These are phyloP conservation scores for Tolypocladium ovalisporum DNA, from an alignment of 2,329 filamentous ascomycete genomes.

Conservation along the genomic window DNA sequence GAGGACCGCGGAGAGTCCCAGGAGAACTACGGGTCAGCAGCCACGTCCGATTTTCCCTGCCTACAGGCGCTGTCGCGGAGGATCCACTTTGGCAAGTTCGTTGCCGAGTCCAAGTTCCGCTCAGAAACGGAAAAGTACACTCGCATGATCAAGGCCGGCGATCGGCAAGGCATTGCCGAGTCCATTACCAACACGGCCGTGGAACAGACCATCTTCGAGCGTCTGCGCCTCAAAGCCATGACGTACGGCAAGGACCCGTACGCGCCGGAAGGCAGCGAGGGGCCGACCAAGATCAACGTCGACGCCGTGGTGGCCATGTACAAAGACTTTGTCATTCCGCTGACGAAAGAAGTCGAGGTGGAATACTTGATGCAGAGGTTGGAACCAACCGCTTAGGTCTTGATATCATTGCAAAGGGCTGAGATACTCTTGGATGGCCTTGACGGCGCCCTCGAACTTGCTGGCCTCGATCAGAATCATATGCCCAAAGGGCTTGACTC, in stretches of 20 bases:
- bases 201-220: conserved; percentile 82
- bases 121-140: conserved; percentile 75
- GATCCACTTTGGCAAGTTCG: conserved; percentile 98
- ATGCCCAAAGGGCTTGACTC: conserved; percentile 73
- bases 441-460: conserved; percentile 66
- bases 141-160: conserved; percentile 66
- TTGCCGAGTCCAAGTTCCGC: conserved; percentile 90
- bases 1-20: conserved; percentile 73
- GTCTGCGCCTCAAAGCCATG: conserved; percentile 76
- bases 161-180: conserved; percentile 71
- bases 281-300: conserved; percentile 74
- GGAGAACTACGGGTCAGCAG: conserved; percentile 92
- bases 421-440: conserved; percentile 66
- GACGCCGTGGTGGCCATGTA: conserved; percentile 89
- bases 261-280: conserved; percentile 38
- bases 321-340: conserved; percentile 82
- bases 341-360: conserved; percentile 97
- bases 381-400: conserved; percentile 21
- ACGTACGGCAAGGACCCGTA: conserved; percentile 91
- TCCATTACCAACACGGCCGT: conserved; percentile 87
- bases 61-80: conserved; percentile 82
- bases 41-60: conserved; percentile 81
- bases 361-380: conserved; percentile 96
- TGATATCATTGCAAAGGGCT: conserved; percentile 32
- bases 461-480: conserved; percentile 75